phyloP scores from a whole-genome alignment of 352 stramenopile genomes.

The Globisporangium radiosum region DNA sequence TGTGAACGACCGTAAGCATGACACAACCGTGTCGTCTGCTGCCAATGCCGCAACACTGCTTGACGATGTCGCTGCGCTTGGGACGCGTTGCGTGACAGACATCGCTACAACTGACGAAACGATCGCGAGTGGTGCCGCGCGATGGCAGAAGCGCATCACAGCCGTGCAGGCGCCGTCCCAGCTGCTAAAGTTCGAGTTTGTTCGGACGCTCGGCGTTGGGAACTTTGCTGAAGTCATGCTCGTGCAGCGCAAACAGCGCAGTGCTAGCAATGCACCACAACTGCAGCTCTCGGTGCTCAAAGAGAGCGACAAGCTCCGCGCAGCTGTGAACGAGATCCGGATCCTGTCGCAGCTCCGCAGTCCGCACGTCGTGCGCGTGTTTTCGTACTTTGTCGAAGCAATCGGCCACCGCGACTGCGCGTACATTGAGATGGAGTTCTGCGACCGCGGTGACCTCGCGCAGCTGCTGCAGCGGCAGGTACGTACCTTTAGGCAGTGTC shows the following conservation, averaged over 20 bases:
- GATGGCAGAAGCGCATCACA: conserved; percentile 52
- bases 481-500: background rate
- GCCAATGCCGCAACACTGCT: background rate
- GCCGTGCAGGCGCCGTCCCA: conserved; percentile 42
- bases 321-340: conserved; percentile 74
- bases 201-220: conserved; percentile 53
- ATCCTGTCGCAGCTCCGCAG: conserved; percentile 50
- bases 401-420: conserved; percentile 70
- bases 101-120: conserved; percentile 14
- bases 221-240: conserved; percentile 81
- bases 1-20: background rate
- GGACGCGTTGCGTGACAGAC: background rate
- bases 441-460: conserved; percentile 48
- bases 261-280: conserved; percentile 3
- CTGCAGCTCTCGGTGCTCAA: conserved; percentile 53
- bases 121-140: conserved; percentile 25
- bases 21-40: background rate
- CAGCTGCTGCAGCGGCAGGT: conserved; percentile 32
- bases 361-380: conserved; percentile 65
- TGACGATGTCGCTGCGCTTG: conserved; percentile 5
- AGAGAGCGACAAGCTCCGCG: conserved; percentile 73
- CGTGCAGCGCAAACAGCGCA: conserved; percentile 15
- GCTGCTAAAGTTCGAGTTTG: conserved; percentile 56
- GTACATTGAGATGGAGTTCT: conserved; percentile 85
- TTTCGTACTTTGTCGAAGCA: conserved; percentile 71